Base-by-base conservation (phyloP, 2,329 filamentous ascomycete genomes). In the Colletotrichum somersetense region DNA sequence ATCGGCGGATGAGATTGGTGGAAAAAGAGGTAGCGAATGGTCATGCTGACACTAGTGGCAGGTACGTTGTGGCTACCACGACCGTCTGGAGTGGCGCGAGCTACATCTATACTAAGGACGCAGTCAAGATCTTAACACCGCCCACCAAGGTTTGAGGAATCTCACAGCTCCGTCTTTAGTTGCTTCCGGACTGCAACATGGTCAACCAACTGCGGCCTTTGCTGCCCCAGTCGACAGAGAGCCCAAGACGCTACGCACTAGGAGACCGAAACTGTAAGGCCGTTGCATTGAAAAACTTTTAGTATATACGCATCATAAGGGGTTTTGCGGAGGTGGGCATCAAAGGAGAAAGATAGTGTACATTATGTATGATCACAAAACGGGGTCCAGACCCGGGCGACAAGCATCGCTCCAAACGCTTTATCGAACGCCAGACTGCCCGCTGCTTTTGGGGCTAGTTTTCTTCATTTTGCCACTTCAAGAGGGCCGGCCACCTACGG, bases 51-150 rank as follows among this genome's bases (percentile, higher is more conserved):
- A 75, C 75, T 80, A 58, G 76, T 71, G 33, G 76, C 75, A 96
- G 93, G 78, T 96, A 93, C 76, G 82, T 97, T 18, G 96, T 99
- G 3, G 95, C 95, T 0, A 89, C 87, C 0, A 99, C 96, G 5
- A 99, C 96, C 0, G 83, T 97, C 7, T 98, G 95, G 93, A 98
- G 95, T 74, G 96, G 96, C 10, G 86, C 95, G 18, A 97, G 95
- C 81, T 99, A 99, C 80, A 87, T 97, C 8, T 97, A 92, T 80
- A 93, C 91, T 75, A 97, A 96, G 80, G 92, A 97, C 77, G 96
- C 95, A 0, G 95, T 98, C 42, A 97, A 92, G 81, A 98, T 98
- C 67, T 80, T 98, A 53, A 81, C 79, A 62, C 30, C 44, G 33
- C 53, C 67, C 30, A 33, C 46, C 2, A 58, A 68, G 42, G 40